These are phyloP conservation scores for Gossypium ekmanianum DNA, from an alignment of 345 rosid genomes.

Conservation along the genomic window DNA sequence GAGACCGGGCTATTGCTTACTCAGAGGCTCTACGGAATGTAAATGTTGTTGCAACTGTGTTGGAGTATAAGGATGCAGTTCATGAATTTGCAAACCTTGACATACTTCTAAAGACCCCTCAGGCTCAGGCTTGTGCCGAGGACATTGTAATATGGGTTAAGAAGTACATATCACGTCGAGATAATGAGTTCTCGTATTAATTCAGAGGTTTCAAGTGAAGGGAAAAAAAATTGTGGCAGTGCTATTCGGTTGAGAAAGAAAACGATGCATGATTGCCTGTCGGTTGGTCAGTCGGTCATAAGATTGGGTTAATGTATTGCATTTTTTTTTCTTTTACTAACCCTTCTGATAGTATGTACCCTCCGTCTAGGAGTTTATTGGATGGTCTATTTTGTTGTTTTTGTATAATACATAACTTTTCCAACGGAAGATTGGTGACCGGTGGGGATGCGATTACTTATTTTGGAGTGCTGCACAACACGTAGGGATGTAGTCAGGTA, in stretches of 20 bases:
- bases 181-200: conserved; percentile 89
- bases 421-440: conserved; percentile 18
- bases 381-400: conserved; percentile 16
- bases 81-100: conserved; percentile 95
- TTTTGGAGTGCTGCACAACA: conserved; percentile 1
- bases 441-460: conserved; percentile 9
- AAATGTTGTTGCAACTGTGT: conserved; percentile 84
- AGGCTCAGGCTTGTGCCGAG: conserved; percentile 90
- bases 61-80: conserved; percentile 92
- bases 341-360: conserved; percentile 6
- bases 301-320: conserved; percentile 1
- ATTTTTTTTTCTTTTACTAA: conserved; percentile 10
- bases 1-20: conserved; percentile 90
- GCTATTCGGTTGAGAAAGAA: neutral
- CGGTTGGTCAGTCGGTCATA: neutral
- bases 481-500: conserved; percentile 4
- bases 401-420: conserved; percentile 28
- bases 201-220: neutral
- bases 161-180: conserved; percentile 79
- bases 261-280: neutral
- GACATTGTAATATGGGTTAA: conserved; percentile 91
- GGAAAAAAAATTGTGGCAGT: neutral
- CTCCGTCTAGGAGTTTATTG: conserved; percentile 11
- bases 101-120: conserved; percentile 84
- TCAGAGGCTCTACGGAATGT: conserved; percentile 83